Evolutionary conservation across 2,329 filamentous ascomycete genomes (phyloP), one percentile per base, ranked within the genome.

Genomic region (Mycosphaerella arachidis): DNA sequence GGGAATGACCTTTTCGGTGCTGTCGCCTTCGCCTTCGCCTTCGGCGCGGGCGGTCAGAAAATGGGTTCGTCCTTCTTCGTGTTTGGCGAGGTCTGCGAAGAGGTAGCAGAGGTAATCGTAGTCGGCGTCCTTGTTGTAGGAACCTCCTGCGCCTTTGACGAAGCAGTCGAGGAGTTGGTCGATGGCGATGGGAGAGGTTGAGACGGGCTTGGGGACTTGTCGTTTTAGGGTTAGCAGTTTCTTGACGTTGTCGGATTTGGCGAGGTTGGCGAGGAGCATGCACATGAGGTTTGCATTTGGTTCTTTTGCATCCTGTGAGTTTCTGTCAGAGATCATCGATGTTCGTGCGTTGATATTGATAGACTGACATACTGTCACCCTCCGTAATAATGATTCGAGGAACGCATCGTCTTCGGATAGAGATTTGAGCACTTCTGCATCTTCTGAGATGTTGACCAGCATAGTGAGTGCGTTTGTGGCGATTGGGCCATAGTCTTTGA

Each of bases 151-250:
- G 20, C 93, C 93, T 78, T 94, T 95, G 72, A 97, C 94, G 72
- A 99, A 99, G 68, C 95, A 88, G 74, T 97, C 94, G 74, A 99
- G 86, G 31, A 99, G 80, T 75, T 97, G 94, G 74, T 97, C 92
- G 68, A 97, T 84, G 4, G 91, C 87, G 60, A 85, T 81, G 37
- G 87, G 83, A 45, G 91, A 90, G 1, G 85, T 88, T 6, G 85
- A 86, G 6, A 96, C 83, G n/a, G 81, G 80, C 57, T 86, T 83
- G 2, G 91, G 89, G 0, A 87, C 74, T 6, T 83, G 78, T 63
- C 91, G 88, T 70, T 88, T 89, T 57, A 89, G 79, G 4, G 81
- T 79, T 10, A 93, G 75, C 4, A 97, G 79, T 48, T 82, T 82
- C 65, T 88, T 88, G 58, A 96, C 75, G 6, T 81, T 82, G 67